Conservation (phyloP, 202 grass and related monocot species). For the Digitaria exilis region DNA sequence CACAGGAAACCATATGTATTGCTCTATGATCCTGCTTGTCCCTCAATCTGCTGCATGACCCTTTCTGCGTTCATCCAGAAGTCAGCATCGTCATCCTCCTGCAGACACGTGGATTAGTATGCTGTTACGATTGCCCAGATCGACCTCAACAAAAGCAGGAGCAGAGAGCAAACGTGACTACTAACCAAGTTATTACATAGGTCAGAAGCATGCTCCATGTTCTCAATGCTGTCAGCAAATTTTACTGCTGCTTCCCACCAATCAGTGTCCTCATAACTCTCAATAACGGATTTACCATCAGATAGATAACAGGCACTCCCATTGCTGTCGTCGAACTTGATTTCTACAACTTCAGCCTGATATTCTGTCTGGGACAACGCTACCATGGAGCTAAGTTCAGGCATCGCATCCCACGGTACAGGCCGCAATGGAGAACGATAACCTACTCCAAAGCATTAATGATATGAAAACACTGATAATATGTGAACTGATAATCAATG, state of each 20-base stretch:
- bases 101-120: slow-evolving; percentile 9
- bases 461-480: slow-evolving; percentile 18
- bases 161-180: slow-evolving; percentile 1
- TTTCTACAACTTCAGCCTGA: slow-evolving; percentile 37
- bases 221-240: slow-evolving; percentile 71
- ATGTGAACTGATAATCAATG: not conserved
- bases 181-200: slow-evolving; percentile 51
- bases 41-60: slow-evolving; percentile 60
- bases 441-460: slow-evolving; percentile 54
- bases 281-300: slow-evolving; percentile 25
- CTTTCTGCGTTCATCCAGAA: slow-evolving; percentile 78
- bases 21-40: slow-evolving; percentile 38
- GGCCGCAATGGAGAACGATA: slow-evolving; percentile 82
- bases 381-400: slow-evolving; percentile 34
- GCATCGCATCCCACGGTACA: slow-evolving; percentile 65
- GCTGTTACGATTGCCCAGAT: not conserved
- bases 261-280: slow-evolving; percentile 47
- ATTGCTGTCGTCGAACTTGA: slow-evolving; percentile 39
- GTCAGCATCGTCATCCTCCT: slow-evolving; percentile 48
- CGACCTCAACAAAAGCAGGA: not conserved
- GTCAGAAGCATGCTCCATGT: slow-evolving; percentile 31
- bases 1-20: slow-evolving; percentile 7
- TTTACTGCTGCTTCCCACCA: slow-evolving; percentile 85
- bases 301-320: not conserved
- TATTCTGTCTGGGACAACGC: slow-evolving; percentile 51